A percentile compares a stretch with the other conserved stretches of the same genome.
phyloP scores from a whole-genome alignment of 805 yeast genomes.

The Saturnispora gosingensis region DNA sequence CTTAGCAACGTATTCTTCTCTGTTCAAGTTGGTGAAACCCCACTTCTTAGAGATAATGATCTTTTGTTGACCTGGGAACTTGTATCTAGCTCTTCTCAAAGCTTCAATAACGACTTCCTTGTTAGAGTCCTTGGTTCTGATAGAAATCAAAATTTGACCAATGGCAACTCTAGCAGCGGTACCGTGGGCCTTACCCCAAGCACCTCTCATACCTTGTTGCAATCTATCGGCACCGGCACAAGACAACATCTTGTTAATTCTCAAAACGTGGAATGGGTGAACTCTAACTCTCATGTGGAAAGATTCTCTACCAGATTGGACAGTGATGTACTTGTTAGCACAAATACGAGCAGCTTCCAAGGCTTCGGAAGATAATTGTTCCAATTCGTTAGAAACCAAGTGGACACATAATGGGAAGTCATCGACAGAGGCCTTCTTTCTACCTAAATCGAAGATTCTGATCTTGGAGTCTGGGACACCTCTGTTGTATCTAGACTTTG shows the following conservation, averaged over 20 bases:
- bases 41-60: constrained; percentile 99
- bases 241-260: constrained; percentile 99
- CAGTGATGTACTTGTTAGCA: constrained; percentile 99
- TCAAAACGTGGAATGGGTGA: constrained; percentile 99
- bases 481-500: constrained; percentile 99
- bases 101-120: constrained; percentile 97
- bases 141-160: constrained; percentile 97
- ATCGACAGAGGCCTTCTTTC: constrained; percentile 99
- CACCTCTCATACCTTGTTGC: constrained; percentile 99
- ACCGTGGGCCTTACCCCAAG: constrained; percentile 99
- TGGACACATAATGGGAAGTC: constrained; percentile 99
- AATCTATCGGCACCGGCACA: constrained; percentile 99
- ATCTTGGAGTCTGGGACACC: constrained; percentile 99
- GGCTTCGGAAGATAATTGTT: constrained; percentile 99
- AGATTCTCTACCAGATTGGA: constrained; percentile 95
- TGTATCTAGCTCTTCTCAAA: constrained; percentile 99
- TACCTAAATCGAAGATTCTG: constrained; percentile 98
- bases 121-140: constrained; percentile 97
- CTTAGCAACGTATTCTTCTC: constrained; percentile 90
- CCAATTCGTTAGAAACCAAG: constrained; percentile 98
- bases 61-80: constrained; percentile 99
- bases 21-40: constrained; percentile 99
- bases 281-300: constrained; percentile 99
- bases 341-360: constrained; percentile 99
- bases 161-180: constrained; percentile 98